A percentile compares a stretch with the other conserved stretches of the same genome.
These are phyloP conservation scores for Tanozyma kutaoensis DNA, from an alignment of 805 yeast species.

Conservation along the genomic window DNA sequence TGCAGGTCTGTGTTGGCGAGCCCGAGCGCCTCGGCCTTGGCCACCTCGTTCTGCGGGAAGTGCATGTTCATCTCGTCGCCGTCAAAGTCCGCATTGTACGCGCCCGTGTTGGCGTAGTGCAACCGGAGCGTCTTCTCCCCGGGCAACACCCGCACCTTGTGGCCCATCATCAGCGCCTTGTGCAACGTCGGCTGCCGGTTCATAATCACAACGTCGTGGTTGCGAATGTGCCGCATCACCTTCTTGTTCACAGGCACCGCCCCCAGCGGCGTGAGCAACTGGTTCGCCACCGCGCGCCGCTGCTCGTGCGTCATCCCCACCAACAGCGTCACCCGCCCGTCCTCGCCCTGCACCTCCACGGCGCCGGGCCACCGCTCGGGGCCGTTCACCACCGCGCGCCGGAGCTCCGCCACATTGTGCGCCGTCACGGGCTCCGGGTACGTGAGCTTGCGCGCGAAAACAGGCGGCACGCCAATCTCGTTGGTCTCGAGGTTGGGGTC, in stretches of 20 bases:
- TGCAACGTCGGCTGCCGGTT: conserved; percentile 98
- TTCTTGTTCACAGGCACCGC: conserved; percentile 71
- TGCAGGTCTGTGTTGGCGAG: conserved; percentile 96
- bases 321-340: conserved; percentile 71
- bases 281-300: conserved; percentile 90
- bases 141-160: conserved; percentile 90
- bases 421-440: conserved; percentile 98
- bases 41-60: conserved; percentile 96
- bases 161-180: conserved; percentile 99
- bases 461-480: conserved; percentile 98
- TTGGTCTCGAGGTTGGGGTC: conserved; percentile 97
- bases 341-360: conserved; percentile 88
- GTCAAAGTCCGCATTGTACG: conserved; percentile 97
- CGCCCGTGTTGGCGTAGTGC: conserved; percentile 98
- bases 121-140: conserved; percentile 93
- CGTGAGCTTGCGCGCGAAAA: conserved; percentile 87
- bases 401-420: conserved; percentile 76
- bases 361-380: conserved; percentile 99
- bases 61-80: conserved; percentile 99
- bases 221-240: conserved; percentile 87
- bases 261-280: conserved; percentile 76
- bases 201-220: conserved; percentile 93
- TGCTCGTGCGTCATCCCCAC: conserved; percentile 87
- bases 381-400: conserved; percentile 94
- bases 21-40: conserved; percentile 89